Base-by-base conservation (phyloP, 1,284 basidiomycete species). In the Puccinia coronata region DNA sequence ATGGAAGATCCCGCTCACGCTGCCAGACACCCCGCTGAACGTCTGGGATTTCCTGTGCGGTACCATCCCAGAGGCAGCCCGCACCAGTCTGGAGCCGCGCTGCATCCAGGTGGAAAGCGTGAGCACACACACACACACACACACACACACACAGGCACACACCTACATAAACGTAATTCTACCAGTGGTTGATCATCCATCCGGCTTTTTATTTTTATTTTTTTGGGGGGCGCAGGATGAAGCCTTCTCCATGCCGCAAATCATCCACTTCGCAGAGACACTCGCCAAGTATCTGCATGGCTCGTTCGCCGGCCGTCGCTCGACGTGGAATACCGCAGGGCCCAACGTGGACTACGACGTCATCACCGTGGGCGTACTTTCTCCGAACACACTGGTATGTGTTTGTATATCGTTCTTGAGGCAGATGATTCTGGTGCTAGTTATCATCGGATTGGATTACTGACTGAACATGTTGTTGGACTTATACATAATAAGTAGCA, bases 301-400 rank as follows among this genome's bases (percentile, higher is more conserved):
- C n/a, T 67, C 63, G 6, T 67, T 67, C 25, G 39, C 18, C 39
- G 63, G 63, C n/a, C 63, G 63, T 28, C 63, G 63, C 20, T 67
- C 63, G 8, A 67, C 63, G 41, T 67, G 63, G 63, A 67, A 67
- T 43, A 41, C 4, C 1, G 63, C 1, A 67, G 63, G 39, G 8
- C 36, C 36, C n/a, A 67, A 67, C 31, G 41, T 67, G 5, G 63
- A 67, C 39, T 43, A 41, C n/a, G 63, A 67, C 16, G 63, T 67
- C 18, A 41, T 47, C 28, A 67, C 39, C 18, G 39, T 67, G 36
- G 63, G 63, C n/a, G 20, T 67, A 14, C 63, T 67, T 67, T 8
- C 63, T 43, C 63, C 63, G 12, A 67, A 67, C 25, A 47, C 11
- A 6, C 34, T 25, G 39, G 63, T 67, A 47, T n/a, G 63, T 43